These are phyloP conservation scores for Hylodesmum podocarpum DNA, from an alignment of 306 rosid genomes.

Conservation along the genomic window DNA sequence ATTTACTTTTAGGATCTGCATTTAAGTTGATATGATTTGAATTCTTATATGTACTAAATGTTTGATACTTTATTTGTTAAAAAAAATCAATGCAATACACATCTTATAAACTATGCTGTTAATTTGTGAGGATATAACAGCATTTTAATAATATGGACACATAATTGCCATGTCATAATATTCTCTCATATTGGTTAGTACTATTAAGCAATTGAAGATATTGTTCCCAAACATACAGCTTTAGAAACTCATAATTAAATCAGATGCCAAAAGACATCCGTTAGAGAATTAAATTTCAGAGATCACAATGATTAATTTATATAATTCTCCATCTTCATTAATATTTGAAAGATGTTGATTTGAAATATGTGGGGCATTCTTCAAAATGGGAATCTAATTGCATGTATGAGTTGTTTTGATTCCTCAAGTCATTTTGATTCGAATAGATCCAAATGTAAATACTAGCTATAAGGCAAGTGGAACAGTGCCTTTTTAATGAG, in stretches of 20 bases:
- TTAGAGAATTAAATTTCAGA: not conserved
- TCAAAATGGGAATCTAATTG: not conserved
- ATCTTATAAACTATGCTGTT: not conserved
- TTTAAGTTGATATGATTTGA: too few relatives aligned
- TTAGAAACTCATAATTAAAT: not conserved
- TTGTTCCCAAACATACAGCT: not conserved
- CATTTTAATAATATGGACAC: not conserved
- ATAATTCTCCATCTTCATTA: not conserved
- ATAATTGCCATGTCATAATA: not conserved
- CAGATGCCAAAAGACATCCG: not conserved
- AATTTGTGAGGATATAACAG: not conserved
- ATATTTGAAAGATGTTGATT: slow-evolving; percentile 11
- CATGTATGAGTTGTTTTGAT: slow-evolving; percentile 29
- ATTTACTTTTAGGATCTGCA: too few relatives aligned
- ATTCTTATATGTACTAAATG: too few relatives aligned
- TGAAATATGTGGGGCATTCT: not conserved
- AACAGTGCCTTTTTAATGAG: not conserved
- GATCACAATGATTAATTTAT: not conserved
- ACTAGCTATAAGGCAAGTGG: not conserved
- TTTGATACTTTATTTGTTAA: too few relatives aligned
- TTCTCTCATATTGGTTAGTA: not conserved
- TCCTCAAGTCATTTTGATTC: not conserved
- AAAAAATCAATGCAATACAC: not conserved
- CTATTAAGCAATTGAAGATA: slow-evolving; percentile 1
- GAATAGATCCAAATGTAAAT: not conserved